phyloP scores from a whole-genome alignment of 352 stramenopile genomes.

The Phytophthora citricola region DNA sequence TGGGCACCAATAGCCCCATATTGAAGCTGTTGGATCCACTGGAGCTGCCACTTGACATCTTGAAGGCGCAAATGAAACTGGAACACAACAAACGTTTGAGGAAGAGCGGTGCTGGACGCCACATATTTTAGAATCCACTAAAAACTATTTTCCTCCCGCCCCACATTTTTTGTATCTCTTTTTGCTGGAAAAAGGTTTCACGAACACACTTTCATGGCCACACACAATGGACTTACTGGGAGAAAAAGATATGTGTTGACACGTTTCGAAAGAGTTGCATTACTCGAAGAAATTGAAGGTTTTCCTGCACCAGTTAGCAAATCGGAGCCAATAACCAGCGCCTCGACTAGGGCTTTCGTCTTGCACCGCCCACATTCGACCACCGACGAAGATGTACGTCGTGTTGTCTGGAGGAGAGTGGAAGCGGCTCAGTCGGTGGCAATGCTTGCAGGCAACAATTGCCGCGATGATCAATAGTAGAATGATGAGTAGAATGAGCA shows the following conservation, averaged over 20 bases:
- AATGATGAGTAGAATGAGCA: conserved; percentile 31
- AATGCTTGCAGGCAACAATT: conserved; percentile 30
- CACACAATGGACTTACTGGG: neutral
- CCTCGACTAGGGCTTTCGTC: conserved; percentile 23
- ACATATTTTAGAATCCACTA: conserved; percentile 17
- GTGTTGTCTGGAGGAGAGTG: conserved; percentile 22
- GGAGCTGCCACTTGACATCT: conserved; percentile 8
- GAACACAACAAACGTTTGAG: no score
- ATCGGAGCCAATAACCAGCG: conserved; percentile 31
- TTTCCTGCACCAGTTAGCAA: conserved; percentile 37
- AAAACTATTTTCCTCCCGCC: conserved; percentile 8
- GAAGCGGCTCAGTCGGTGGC: conserved; percentile 32
- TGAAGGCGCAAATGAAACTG: conserved; percentile 8
- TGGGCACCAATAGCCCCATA: conserved; percentile 23
- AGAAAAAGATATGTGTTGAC: no score
- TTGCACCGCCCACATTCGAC: conserved; percentile 35
- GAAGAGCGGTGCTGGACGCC: no score
- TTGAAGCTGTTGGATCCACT: conserved; percentile 14
- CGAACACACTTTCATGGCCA: neutral
- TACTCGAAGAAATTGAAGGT: conserved; percentile 36
- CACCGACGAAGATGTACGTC: conserved; percentile 37
- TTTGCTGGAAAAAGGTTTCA: conserved; percentile 2
- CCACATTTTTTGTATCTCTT: conserved; percentile 4
- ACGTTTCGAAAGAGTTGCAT: neutral
- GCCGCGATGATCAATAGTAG: conserved; percentile 28